phyloP scores from a whole-genome alignment of 805 yeast species.

The Schwanniomyces yamadae region DNA sequence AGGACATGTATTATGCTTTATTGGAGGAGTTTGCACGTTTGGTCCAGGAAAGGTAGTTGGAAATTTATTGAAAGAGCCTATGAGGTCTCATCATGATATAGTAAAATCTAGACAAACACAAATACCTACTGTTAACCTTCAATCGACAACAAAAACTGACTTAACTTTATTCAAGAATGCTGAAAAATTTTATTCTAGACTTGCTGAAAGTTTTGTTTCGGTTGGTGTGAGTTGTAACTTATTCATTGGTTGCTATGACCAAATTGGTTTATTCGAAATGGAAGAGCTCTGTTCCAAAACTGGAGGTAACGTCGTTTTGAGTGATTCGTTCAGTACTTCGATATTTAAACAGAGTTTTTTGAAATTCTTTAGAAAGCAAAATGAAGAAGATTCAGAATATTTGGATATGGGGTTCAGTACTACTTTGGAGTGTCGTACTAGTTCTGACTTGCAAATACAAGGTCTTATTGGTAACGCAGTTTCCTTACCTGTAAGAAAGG shows the following conservation, averaged over 20 bases:
- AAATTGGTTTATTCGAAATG: constrained; percentile 68
- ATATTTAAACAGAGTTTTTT: constrained; percentile 66
- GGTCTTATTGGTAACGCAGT: constrained; percentile 67
- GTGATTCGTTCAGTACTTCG: constrained; percentile 66
- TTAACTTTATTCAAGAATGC: constrained; percentile 35
- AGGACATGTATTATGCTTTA: constrained; percentile 52
- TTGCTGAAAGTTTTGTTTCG: constrained; percentile 47
- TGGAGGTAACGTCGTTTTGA: constrained; percentile 62
- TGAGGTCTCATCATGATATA: constrained; percentile 66
- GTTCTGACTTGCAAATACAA: constrained; percentile 49
- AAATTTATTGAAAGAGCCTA: constrained; percentile 55
- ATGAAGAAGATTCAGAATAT: constrained; percentile 23
- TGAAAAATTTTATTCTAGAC: constrained; percentile 44
- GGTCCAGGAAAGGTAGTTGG: constrained; percentile 67
- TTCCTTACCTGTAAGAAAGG: constrained; percentile 37
- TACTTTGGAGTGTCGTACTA: constrained; percentile 54
- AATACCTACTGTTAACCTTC: constrained; percentile 30
- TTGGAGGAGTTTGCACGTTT: constrained; percentile 64
- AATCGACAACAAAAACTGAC: constrained; percentile 33
- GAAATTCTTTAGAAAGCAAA: constrained; percentile 45
- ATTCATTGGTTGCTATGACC: constrained; percentile 68
- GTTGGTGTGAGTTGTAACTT: constrained; percentile 57
- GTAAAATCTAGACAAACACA: constrained; percentile 37
- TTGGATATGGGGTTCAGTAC: constrained; percentile 58
- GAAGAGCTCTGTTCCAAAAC: constrained; percentile 54